Conservation (phyloP, 2,329 filamentous ascomycete species). For the Colletotrichum endophyticum region DNA sequence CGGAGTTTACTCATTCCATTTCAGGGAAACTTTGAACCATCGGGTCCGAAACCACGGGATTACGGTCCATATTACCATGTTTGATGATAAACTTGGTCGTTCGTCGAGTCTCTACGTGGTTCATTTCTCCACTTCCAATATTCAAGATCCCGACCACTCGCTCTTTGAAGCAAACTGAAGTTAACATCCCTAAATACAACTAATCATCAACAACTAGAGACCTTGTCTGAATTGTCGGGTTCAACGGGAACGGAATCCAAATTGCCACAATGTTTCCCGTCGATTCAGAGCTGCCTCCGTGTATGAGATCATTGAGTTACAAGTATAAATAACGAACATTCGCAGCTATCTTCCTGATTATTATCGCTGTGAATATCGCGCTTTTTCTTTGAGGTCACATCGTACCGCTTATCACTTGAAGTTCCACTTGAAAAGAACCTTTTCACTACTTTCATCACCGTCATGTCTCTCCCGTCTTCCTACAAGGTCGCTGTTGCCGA, state of each 20-base stretch:
- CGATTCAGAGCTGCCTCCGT: rapidly evolving
- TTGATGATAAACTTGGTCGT: too few relatives aligned
- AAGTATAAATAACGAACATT: too few relatives aligned
- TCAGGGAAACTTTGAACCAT: not conserved
- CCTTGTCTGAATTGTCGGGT: rapidly evolving
- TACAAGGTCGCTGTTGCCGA: not conserved
- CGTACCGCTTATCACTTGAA: rapidly evolving
- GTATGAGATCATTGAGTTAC: too few relatives aligned
- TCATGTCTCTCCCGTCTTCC: not conserved
- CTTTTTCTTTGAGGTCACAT: rapidly evolving
- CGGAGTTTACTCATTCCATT: not conserved
- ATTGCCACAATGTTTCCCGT: rapidly evolving
- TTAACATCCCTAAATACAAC: rapidly evolving
- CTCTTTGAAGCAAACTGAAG: rapidly evolving
- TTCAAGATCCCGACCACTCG: rapidly evolving
- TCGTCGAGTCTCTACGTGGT: too few relatives aligned
- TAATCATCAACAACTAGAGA: too few relatives aligned
- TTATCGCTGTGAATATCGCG: rapidly evolving
- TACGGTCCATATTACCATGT: too few relatives aligned
- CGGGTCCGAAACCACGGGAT: too few relatives aligned
- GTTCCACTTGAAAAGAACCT: rapidly evolving
- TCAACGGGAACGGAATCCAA: too few relatives aligned
- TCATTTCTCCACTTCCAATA: too few relatives aligned
- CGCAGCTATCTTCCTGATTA: rapidly evolving
- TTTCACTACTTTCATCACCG: rapidly evolving